Base-by-base conservation (phyloP, 495 filamentous ascomycete genomes). In the Melanomma pulvis-pyrius region DNA sequence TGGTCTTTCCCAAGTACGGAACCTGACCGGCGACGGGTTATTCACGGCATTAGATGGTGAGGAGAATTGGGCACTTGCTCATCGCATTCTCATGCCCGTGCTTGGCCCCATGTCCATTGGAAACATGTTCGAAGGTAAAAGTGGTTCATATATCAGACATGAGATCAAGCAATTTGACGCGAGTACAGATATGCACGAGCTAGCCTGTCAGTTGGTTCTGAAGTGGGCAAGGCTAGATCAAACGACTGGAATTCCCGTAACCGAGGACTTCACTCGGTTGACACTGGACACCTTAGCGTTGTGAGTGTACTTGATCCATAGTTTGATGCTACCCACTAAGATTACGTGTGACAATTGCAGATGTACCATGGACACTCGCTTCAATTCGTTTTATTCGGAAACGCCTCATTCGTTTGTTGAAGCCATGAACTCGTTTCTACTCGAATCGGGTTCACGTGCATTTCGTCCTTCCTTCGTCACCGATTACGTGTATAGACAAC, bases 151-250 rank as follows among this genome's bases (percentile, higher is more conserved):
- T n/a, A n/a, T n/a, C n/a, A n/a, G n/a, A n/a, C n/a, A n/a, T n/a
- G n/a, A n/a, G n/a, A n/a, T n/a, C n/a, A n/a, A n/a, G n/a, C n/a
- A n/a, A n/a, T n/a, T n/a, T n/a, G n/a, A n/a, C n/a, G n/a, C n/a
- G 88, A 90, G 87, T 68, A 78, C 82, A 58, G 86, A 87, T 58
- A 92, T 91, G 88, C 84, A 87, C 60, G 89, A 91, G 68, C 84
- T 91, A 50, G 81, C 86, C 1, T 78, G 78, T 0, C 88, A 92
- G 63, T 79, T 92, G 29, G 79, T 83, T 12, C 79, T 89, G 67
- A 90, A 90, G 75, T 92, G 88, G 87, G 89, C 87, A n/a, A n/a
- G n/a, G n/a, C 74, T 83, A 0, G 69, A 77, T 8, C 65, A 79
- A n/a, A n/a, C n/a, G n/a, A n/a, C n/a, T 21, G 77, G 82, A 17